Conservation (phyloP, 495 filamentous ascomycete genomes). For the Neurospora terricola region DNA sequence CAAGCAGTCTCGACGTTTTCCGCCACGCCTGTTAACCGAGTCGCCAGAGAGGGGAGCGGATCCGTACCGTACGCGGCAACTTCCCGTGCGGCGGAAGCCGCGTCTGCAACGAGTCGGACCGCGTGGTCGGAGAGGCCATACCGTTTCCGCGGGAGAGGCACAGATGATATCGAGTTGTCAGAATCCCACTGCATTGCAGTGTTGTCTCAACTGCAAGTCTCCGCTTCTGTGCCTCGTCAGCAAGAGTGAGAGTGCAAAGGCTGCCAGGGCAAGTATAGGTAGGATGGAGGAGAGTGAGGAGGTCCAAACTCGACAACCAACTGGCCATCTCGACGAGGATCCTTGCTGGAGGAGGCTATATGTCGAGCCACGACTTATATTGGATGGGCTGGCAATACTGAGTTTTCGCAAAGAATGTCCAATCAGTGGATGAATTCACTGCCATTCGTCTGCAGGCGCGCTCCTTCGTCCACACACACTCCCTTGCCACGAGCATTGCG, state of each 20-base stretch:
- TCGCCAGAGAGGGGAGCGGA: neutral
- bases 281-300: neutral
- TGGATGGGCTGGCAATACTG: neutral
- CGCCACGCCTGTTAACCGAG: neutral
- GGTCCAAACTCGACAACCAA: neutral
- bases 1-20: neutral
- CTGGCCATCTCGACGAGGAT: neutral
- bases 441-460: neutral
- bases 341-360: neutral
- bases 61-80: neutral
- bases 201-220: neutral
- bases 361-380: neutral
- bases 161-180: neutral
- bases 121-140: neutral
- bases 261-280: neutral
- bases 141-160: neutral
- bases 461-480: neutral
- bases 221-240: neutral
- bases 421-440: neutral
- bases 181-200: neutral
- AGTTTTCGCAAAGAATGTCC: neutral
- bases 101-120: neutral
- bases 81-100: neutral
- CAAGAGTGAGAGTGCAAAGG: neutral
- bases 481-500: neutral